Base-by-base conservation (phyloP, 2,329 filamentous ascomycete species). In the Pezicula neosporulosa region DNA sequence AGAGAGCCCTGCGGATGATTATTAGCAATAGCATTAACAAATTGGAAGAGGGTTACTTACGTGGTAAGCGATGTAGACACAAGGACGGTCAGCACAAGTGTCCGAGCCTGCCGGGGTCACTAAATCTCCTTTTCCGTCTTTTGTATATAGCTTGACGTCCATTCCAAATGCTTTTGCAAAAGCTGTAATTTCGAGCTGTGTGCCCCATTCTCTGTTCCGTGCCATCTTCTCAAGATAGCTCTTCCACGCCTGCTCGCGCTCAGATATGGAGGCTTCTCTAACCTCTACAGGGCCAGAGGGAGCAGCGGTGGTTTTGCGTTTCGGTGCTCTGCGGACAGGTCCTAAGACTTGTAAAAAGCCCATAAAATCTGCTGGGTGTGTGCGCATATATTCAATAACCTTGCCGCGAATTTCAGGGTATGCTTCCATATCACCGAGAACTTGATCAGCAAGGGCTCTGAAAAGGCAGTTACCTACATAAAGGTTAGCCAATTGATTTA, bases 121-220 rank as follows among this genome's bases (percentile, higher is more conserved):
- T 7, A 30, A 30, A 13, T 66, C 61, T 44, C 61, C 62, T 18
- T 70, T 67, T 21, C 64, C 63, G 2, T 65, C 70, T 53, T 68
- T 77, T 54, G 70, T 69, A 56, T 47, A 68, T 83, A 86, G 50
- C 87, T 80, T 59, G 49, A 89, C 80, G 63, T 87, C 78, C 48
- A 78, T 77, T 47, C 78, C 73, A 63, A 77, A 86, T 19, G 77
- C 79, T 50, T 80, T 76, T 27, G 80, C 78, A 66, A 88, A 88
- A 6, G 85, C 85, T 30, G 77, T 76, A 42, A 89, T 78, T 68
- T 87, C 83, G 70, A 85, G 77, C 52, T 87, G 83, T 63, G 85
- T 84, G 24, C 82, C 85, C 68, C 80, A 88, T 37, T 79, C 79
- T 47, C 81, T 80, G 28, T 76, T 73, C 60, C 77, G 76, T 28